These are phyloP conservation scores for Pleurotus salmoneostramineus DNA, from an alignment of 768 basidiomycete genomes.

Conservation along the genomic window DNA sequence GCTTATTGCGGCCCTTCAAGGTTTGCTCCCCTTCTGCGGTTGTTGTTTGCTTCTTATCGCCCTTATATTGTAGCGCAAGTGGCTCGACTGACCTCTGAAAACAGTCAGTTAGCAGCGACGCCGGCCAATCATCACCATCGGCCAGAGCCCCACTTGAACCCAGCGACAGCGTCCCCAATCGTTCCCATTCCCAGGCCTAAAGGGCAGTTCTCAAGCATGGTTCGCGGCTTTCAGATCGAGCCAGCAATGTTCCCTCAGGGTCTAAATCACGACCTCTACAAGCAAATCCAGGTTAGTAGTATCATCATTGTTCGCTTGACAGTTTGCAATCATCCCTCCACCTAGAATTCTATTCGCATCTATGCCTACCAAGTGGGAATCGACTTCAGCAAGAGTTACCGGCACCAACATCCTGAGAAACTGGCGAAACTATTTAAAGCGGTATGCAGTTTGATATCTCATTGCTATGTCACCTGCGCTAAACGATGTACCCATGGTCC, in stretches of 20 bases:
- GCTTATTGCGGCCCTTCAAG: background rate
- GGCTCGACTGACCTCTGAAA: background rate
- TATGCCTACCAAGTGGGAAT: background rate
- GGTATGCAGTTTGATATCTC: background rate
- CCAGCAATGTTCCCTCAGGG: background rate
- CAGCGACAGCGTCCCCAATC: too few species aligned
- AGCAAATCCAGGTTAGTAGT: background rate
- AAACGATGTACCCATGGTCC: background rate
- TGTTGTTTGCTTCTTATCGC: background rate
- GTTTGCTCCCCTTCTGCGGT: background rate
- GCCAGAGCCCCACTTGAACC: too few species aligned
- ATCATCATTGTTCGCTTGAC: background rate
- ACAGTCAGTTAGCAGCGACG: background rate
- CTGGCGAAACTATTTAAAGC: slow-evolving; percentile 2
- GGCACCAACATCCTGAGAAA: background rate
- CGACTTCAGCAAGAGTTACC: background rate
- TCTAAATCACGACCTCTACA: background rate
- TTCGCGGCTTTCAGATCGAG: too few species aligned
- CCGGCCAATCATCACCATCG: too few species aligned
- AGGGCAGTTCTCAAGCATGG: too few species aligned
- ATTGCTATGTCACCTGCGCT: background rate
- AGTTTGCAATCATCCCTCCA: background rate
- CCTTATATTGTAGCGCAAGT: background rate
- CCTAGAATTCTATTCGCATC: background rate
- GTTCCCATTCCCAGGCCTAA: too few species aligned